These are phyloP conservation scores for Pseudogymnoascus sp. DNA, from an alignment of 2,329 filamentous ascomycete genomes.

Conservation along the genomic window DNA sequence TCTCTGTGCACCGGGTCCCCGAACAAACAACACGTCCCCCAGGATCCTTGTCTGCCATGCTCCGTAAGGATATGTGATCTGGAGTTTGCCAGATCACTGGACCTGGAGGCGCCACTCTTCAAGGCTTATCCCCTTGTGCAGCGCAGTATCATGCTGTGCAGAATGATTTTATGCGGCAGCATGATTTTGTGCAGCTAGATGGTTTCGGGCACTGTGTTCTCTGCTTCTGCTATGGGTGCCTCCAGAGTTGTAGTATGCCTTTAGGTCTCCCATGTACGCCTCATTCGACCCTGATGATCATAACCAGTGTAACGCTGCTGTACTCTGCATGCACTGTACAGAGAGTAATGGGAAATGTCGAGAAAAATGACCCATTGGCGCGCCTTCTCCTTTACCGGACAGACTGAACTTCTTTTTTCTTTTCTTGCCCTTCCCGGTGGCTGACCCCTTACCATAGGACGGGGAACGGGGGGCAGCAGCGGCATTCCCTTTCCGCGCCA, in stretches of 20 bases:
- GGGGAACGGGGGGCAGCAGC: not conserved
- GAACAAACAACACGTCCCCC: not conserved
- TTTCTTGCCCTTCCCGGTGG: not conserved
- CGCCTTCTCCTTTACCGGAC: not conserved
- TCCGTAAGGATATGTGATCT: conserved; percentile 6
- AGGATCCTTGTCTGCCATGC: not conserved
- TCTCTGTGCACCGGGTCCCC: not conserved
- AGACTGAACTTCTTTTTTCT: not conserved
- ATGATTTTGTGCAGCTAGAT: not conserved
- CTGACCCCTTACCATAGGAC: conserved; percentile 3
- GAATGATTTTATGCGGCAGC: not conserved
- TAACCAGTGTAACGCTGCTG: not conserved
- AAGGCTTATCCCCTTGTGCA: not conserved
- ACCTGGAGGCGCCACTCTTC: conserved; percentile 4
- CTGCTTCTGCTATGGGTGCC: not conserved
- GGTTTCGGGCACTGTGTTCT: not conserved
- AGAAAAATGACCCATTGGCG: not conserved
- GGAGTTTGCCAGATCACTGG: not conserved
- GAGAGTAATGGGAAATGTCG: not conserved
- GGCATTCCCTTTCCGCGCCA: conserved; percentile 1
- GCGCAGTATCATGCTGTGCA: not conserved
- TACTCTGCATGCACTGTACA: not conserved
- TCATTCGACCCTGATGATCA: conserved; percentile 1
- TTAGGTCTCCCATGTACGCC: not conserved
- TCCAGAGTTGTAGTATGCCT: not conserved